Evolutionary conservation across 2,329 filamentous ascomycete species (phyloP).

Genomic region (Annulohypoxylon truncatum): DNA sequence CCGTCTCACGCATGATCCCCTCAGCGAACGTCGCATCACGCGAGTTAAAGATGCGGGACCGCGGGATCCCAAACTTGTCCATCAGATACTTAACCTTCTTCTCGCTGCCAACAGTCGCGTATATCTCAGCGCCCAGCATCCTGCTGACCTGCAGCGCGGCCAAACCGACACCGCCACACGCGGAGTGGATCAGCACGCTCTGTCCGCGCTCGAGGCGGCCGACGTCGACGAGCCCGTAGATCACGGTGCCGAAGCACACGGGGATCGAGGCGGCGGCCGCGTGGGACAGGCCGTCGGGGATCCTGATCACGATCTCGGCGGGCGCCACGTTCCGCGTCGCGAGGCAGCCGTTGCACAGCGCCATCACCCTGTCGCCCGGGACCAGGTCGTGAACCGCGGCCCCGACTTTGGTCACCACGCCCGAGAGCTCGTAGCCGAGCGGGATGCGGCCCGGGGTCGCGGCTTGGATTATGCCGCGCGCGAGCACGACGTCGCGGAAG

Average conservation of each 20-base stretch:
- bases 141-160: constrained; percentile 39
- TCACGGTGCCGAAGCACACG: constrained; percentile 37
- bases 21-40: constrained; percentile 31
- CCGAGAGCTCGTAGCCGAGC: constrained; percentile 33
- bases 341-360: constrained; percentile 31
- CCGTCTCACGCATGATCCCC: constrained; percentile 38
- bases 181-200: constrained; percentile 41
- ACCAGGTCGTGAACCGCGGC: constrained; percentile 25
- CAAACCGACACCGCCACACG: constrained; percentile 40
- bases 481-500: constrained; percentile 38
- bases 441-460: constrained; percentile 41
- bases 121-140: constrained; percentile 40
- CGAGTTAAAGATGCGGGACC: constrained; percentile 39
- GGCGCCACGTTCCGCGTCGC: constrained; percentile 27
- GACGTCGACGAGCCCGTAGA: constrained; percentile 36
- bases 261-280: constrained; percentile 36
- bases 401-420: constrained; percentile 29
- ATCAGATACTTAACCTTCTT: constrained; percentile 35
- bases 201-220: constrained; percentile 31
- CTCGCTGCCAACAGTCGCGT: constrained; percentile 37
- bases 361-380: constrained; percentile 36
- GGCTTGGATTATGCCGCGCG: constrained; percentile 29
- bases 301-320: constrained; percentile 28
- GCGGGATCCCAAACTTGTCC: constrained; percentile 31
- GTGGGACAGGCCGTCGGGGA: constrained; percentile 35